phyloP scores from a whole-genome alignment of 2,329 filamentous ascomycete species.

The Colletotrichum filicis region DNA sequence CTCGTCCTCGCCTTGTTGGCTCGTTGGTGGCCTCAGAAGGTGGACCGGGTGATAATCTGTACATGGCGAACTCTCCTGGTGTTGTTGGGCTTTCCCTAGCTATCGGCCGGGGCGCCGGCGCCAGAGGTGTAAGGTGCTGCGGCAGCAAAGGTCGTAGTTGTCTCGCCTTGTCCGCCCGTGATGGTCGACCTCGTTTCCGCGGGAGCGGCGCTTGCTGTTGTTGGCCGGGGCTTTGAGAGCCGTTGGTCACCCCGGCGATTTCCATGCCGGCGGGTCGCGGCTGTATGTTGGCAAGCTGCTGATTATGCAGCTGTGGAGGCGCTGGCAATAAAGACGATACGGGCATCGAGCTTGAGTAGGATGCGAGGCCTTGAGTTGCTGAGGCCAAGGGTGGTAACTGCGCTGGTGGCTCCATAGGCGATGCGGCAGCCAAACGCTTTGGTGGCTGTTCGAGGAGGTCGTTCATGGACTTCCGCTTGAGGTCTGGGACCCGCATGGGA shows the following conservation, averaged over 20 bases:
- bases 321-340: slow-evolving; percentile 15
- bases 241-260: neutral
- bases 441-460: slow-evolving; percentile 45
- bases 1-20: slow-evolving; percentile 12
- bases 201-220: slow-evolving; percentile 21
- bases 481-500: slow-evolving; percentile 42
- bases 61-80: slow-evolving; percentile 15
- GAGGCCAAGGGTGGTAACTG: slow-evolving; percentile 22
- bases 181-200: slow-evolving; percentile 57
- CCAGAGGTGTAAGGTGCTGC: slow-evolving; percentile 46
- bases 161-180: slow-evolving; percentile 54
- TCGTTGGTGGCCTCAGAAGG: neutral
- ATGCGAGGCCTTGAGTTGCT: slow-evolving; percentile 2
- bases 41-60: slow-evolving; percentile 22
- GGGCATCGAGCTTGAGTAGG: slow-evolving; percentile 20
- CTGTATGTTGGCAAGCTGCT: slow-evolving; percentile 36
- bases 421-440: slow-evolving; percentile 44
- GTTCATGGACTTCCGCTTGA: slow-evolving; percentile 50
- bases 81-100: slow-evolving; percentile 22
- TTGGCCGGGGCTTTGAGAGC: slow-evolving; percentile 8
- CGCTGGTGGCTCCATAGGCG: slow-evolving; percentile 22
- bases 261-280: slow-evolving; percentile 29
- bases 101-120: slow-evolving; percentile 25
- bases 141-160: slow-evolving; percentile 46
- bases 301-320: slow-evolving; percentile 20